Percentiles rank a stretch among this genome's conserved stretches.
Evolutionary conservation across 805 yeast species (phyloP).

Genomic region (Ogataea degrootiae): DNA sequence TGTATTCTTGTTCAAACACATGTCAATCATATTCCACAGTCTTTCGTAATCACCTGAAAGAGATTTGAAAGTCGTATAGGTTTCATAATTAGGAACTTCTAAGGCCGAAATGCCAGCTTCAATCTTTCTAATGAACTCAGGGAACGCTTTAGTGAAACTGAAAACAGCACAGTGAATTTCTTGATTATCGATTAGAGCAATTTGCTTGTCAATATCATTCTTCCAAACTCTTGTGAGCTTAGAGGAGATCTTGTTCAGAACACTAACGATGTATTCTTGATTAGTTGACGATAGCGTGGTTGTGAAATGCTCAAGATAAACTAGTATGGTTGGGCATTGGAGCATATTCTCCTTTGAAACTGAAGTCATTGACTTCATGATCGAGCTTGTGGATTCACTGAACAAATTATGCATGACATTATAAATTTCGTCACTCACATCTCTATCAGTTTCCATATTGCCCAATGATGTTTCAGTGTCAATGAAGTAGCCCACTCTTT

Average conservation of each 20-base stretch:
- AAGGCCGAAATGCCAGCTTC: slow-evolving; percentile 26
- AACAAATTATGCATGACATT: slow-evolving; percentile 30
- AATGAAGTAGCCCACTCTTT: slow-evolving; percentile 18
- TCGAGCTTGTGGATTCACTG: slow-evolving; percentile 18
- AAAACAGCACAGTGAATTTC: slow-evolving; percentile 29
- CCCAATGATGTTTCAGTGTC: neutral
- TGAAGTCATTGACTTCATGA: slow-evolving; percentile 31
- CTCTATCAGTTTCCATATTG: slow-evolving; percentile 28
- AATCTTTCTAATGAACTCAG: slow-evolving; percentile 39
- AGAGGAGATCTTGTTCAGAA: slow-evolving; percentile 47
- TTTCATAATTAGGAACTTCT: slow-evolving; percentile 7
- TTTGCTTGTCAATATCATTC: slow-evolving; percentile 52
- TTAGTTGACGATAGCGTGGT: slow-evolving; percentile 40
- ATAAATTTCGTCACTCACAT: slow-evolving; percentile 23
- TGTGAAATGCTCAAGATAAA: slow-evolving; percentile 38
- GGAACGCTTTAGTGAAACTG: slow-evolving; percentile 42
- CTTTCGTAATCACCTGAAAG: slow-evolving; percentile 16
- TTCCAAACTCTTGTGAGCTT: slow-evolving; percentile 54
- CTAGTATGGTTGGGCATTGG: slow-evolving; percentile 38
- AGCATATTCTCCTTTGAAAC: slow-evolving; percentile 34
- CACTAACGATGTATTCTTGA: slow-evolving; percentile 58
- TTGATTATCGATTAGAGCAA: slow-evolving; percentile 33
- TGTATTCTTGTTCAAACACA: slow-evolving; percentile 10
- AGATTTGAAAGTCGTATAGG: slow-evolving; percentile 12
- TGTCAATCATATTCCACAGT: slow-evolving; percentile 21